Evolutionary conservation across 2,329 filamentous ascomycete genomes (phyloP), one percentile per base, ranked within the genome.

Genomic region (Epichloe glyceriae): DNA sequence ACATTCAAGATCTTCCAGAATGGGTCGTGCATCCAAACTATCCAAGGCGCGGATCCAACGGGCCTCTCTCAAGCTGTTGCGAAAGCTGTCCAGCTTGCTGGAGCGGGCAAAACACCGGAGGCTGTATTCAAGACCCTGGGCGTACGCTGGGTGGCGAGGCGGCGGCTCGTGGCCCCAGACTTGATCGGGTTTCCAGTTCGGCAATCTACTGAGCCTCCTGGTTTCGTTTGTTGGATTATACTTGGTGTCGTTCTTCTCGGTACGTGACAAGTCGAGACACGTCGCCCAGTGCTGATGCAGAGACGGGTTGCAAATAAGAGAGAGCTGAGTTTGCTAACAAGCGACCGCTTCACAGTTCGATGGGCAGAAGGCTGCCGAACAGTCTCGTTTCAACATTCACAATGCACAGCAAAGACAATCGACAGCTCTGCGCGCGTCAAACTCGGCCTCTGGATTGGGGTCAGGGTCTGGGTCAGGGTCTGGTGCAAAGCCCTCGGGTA

Each of bases 1-100:
- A 97, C 93, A 49, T 97, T 98, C 70, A 79, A 96, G 65, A 82
- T 97, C 68, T 90, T 88, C 75, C 85, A 87, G 70, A 81, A 80
- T 63, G 83, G 84, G 60, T 73, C 77, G 56, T 80, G 84, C 60
- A 76, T 86, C 62, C 78, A 87, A 57, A 89, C 85, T 34, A 82
- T 95, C 62, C 78, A 79, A 61, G 93, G 93, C 59, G 89, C 90
- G 35, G 86, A 95, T 70, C 79, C 83, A 1, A 75, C 82, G 11
- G 83, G 81, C 48, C 80, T 98, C 42, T 85, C 82, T 37, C 76
- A 81, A 51, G 87, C 86, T 22, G 83, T 96, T 56, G 82, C 84
- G 60, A 85, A 85, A 64, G 80, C 79, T 3, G 71, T 81, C 48
- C 79, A 78, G 63, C 69, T 83, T 17, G 66, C 67, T 4, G 68